Conservation (phyloP, 208 protist genomes). For the Spongospora subterranea region DNA sequence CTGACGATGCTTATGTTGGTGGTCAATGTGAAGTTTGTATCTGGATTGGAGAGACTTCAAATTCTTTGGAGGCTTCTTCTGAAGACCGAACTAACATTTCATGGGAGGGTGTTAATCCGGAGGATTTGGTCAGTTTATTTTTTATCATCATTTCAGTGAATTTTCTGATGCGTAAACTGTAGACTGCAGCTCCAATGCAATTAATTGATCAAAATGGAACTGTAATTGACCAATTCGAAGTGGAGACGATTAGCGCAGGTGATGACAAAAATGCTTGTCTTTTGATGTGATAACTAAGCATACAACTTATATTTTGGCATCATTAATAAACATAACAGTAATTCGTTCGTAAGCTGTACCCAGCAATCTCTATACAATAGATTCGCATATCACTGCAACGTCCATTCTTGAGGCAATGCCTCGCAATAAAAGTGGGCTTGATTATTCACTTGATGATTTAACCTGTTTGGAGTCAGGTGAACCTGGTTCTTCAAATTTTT, state of each 20-base stretch:
- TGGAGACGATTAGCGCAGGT: neutral
- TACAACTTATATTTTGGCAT: too few relatives aligned
- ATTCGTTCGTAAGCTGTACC: too few relatives aligned
- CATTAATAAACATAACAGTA: too few relatives aligned
- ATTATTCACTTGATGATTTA: too few relatives aligned
- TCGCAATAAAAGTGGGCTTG: too few relatives aligned
- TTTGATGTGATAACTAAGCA: neutral
- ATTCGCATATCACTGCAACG: too few relatives aligned
- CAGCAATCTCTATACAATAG: too few relatives aligned
- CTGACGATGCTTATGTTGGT: neutral
- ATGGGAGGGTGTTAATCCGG: neutral
- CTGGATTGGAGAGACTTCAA: slow-evolving; percentile 14
- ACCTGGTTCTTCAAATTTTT: neutral
- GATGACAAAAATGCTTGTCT: neutral
- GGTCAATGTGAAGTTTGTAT: neutral
- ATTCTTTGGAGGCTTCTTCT: neutral
- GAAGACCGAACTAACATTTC: neutral
- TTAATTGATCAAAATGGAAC: neutral
- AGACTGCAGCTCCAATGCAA: neutral
- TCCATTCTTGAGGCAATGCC: too few relatives aligned
- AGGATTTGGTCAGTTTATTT: neutral
- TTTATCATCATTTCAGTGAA: neutral
- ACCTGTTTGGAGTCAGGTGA: too few relatives aligned
- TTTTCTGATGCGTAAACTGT: neutral
- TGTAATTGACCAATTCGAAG: neutral